These are phyloP conservation scores for Mytilinidion resinicola DNA, from an alignment of 495 filamentous ascomycete genomes.

Conservation along the genomic window DNA sequence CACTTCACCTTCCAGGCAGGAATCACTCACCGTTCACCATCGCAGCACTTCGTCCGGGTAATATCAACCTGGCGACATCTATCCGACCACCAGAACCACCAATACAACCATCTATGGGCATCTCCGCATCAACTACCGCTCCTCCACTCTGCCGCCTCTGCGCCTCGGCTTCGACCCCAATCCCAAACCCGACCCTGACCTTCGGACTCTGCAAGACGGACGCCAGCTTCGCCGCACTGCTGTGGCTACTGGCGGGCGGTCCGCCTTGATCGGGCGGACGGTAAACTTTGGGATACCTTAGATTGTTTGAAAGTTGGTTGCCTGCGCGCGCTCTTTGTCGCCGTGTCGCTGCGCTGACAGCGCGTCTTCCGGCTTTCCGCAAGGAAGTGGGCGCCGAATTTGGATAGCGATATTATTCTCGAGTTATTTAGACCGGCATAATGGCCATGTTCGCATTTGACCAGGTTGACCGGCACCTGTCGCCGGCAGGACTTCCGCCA, in stretches of 20 bases:
- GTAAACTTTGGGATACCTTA: conserved; percentile 26
- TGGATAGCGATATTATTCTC: conserved; percentile 3
- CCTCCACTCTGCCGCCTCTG: conserved; percentile 3
- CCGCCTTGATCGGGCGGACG: conserved; percentile 47
- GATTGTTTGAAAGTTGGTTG: conserved; percentile 1
- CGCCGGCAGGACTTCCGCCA: background rate
- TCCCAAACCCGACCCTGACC: conserved; percentile 10
- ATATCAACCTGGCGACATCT: background rate
- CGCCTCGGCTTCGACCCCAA: conserved; percentile 10
- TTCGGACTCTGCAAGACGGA: conserved; percentile 31
- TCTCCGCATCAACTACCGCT: conserved; percentile 11
- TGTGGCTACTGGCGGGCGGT: conserved; percentile 40
- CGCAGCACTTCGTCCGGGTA: background rate
- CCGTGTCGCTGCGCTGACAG: conserved; percentile 2
- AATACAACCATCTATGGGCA: conserved; percentile 26
- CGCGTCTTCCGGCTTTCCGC: background rate
- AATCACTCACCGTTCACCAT: too few species aligned
- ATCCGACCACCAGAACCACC: background rate
- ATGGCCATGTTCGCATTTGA: conserved; percentile 17
- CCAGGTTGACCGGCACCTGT: background rate
- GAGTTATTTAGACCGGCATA: background rate
- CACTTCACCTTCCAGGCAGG: too few species aligned
- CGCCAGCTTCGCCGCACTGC: conserved; percentile 33
- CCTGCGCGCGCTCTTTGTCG: conserved; percentile 5
- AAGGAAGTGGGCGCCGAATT: background rate